Percentiles rank a stretch among this genome's conserved stretches.
Conservation (phyloP, 805 yeast species). For the Cyberlindnera misumaiensis region DNA sequence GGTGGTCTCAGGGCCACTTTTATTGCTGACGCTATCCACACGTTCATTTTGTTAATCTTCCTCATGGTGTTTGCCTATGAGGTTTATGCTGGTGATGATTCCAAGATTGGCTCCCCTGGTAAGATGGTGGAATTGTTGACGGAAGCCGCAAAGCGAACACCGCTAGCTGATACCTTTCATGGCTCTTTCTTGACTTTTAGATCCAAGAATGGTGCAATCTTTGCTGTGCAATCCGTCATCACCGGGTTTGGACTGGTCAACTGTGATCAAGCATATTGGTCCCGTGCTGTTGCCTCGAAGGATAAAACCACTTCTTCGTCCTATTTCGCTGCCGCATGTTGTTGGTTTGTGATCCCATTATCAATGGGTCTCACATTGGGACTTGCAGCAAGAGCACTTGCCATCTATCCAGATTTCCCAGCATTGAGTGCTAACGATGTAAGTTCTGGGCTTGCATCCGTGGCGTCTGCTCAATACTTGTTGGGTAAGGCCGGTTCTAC, state of each 20-base stretch:
- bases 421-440: conserved; percentile 32
- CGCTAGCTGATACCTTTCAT: conserved; percentile 29
- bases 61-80: conserved; percentile 27
- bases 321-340: conserved; percentile 32
- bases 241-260: conserved; percentile 32
- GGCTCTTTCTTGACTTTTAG: conserved; percentile 32
- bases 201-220: conserved; percentile 28
- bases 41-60: conserved; percentile 36
- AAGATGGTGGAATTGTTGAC: conserved; percentile 36
- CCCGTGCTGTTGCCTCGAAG: conserved; percentile 38
- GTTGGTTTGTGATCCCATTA: conserved; percentile 35
- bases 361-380: conserved; percentile 33
- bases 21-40: conserved; percentile 45
- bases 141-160: conserved; percentile 27
- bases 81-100: conserved; percentile 9
- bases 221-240: conserved; percentile 26
- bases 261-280: conserved; percentile 34
- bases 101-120: conserved; percentile 28
- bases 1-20: conserved; percentile 51
- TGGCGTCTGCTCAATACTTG: conserved; percentile 33
- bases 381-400: conserved; percentile 31
- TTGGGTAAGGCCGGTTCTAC: conserved; percentile 39
- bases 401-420: conserved; percentile 26
- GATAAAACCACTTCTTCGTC: conserved; percentile 29
- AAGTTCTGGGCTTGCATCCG: conserved; percentile 33